These are phyloP conservation scores for Neurospora hispaniola DNA, from an alignment of 495 filamentous ascomycete species.

Conservation along the genomic window DNA sequence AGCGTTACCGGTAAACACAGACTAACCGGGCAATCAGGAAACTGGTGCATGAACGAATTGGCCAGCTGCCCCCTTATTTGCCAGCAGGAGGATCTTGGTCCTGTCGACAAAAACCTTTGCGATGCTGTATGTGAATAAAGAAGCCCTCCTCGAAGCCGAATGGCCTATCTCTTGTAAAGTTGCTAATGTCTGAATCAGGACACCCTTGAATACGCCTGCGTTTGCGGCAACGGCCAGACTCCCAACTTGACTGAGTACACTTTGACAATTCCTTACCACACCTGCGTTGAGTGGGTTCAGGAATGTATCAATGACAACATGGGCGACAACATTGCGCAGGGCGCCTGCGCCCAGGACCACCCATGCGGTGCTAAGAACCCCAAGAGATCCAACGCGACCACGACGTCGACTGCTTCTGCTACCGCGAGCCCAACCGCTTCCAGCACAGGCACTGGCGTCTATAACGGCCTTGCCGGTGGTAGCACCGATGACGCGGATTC, in stretches of 20 bases:
- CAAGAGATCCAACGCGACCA: constrained; percentile 46
- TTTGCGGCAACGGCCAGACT: constrained; percentile 59
- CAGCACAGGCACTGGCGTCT: constrained; percentile 24
- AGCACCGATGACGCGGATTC: constrained; percentile 4
- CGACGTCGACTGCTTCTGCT: constrained; percentile 34
- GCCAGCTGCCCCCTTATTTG: constrained; percentile 70
- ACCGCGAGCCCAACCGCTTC: constrained; percentile 29
- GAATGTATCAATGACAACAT: constrained; percentile 46
- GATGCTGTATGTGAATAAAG: constrained; percentile 48
- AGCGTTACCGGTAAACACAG: not conserved
- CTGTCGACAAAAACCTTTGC: constrained; percentile 52
- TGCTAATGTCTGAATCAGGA: constrained; percentile 33
- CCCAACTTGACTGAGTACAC: constrained; percentile 79
- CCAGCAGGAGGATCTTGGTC: constrained; percentile 47
- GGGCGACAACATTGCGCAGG: constrained; percentile 37
- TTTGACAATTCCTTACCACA: constrained; percentile 75
- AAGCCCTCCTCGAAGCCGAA: not conserved
- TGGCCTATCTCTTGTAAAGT: not conserved
- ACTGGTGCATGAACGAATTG: constrained; percentile 61
- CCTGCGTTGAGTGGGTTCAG: constrained; percentile 65
- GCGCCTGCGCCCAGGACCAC: constrained; percentile 53
- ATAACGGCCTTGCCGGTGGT: constrained; percentile 40
- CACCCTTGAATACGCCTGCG: constrained; percentile 57
- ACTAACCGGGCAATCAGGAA: constrained; percentile 33
- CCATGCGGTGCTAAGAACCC: constrained; percentile 75